Evolutionary conservation across 805 yeast species (phyloP).

Genomic region (Barnettozyma botsteinii): DNA sequence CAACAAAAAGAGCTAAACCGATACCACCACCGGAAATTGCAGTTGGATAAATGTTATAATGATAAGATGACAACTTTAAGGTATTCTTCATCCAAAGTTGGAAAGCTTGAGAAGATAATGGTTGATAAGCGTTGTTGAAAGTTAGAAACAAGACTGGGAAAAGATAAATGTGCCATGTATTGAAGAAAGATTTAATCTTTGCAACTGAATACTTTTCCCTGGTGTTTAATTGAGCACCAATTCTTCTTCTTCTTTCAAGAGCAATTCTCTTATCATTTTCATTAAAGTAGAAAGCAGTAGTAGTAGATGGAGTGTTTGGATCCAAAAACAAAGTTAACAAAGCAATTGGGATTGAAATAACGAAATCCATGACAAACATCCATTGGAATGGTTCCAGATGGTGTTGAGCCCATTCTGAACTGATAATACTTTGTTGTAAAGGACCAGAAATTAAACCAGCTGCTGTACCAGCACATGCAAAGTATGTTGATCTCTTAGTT

Average conservation of each 20-base stretch:
- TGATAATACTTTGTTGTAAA: conserved; percentile 29
- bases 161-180: conserved; percentile 44
- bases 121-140: conserved; percentile 22
- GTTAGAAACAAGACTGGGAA: conserved; percentile 31
- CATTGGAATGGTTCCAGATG: conserved; percentile 32
- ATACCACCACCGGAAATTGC: conserved; percentile 35
- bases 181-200: conserved; percentile 33
- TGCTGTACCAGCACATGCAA: conserved; percentile 31
- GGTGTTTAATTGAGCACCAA: conserved; percentile 39
- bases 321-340: conserved; percentile 34
- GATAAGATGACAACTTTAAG: conserved; percentile 27
- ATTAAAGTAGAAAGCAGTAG: conserved; percentile 35
- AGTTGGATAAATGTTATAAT: conserved; percentile 40
- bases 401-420: conserved; percentile 13
- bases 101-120: conserved; percentile 38
- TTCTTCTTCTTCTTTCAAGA: conserved; percentile 38
- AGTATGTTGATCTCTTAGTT: conserved; percentile 29
- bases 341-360: conserved; percentile 37
- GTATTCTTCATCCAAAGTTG: conserved; percentile 40
- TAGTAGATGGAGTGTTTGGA: conserved; percentile 28
- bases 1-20: conserved; percentile 30
- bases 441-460: conserved; percentile 30
- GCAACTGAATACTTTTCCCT: conserved; percentile 35
- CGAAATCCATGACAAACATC: conserved; percentile 41
- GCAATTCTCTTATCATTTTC: conserved; percentile 39